Percentiles rank a stretch among this genome's conserved stretches.
Evolutionary conservation across 2,329 filamentous ascomycete species (phyloP).

Genomic region (Penicillium sp.): DNA sequence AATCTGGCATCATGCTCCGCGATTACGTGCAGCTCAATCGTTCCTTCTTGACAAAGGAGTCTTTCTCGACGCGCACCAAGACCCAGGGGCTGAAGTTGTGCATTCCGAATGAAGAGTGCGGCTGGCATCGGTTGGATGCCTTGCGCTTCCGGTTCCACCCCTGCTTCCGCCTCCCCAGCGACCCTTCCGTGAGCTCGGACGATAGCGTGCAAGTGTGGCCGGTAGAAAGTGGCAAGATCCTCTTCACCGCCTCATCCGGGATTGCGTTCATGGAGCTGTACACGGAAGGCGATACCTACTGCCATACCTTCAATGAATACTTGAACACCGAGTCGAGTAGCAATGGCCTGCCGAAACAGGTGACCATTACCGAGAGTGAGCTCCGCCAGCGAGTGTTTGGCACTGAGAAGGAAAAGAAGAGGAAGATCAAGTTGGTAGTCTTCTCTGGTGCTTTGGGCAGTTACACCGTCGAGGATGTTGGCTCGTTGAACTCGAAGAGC

Average conservation of each 20-base stretch:
- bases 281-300: slow-evolving; percentile 74
- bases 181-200: slow-evolving; percentile 63
- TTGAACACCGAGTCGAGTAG: slow-evolving; percentile 58
- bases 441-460: slow-evolving; percentile 73
- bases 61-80: slow-evolving; percentile 82
- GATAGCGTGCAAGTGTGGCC: slow-evolving; percentile 82
- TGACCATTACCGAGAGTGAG: slow-evolving; percentile 71
- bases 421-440: slow-evolving; percentile 65
- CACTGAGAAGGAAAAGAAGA: slow-evolving; percentile 63
- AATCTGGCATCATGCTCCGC: slow-evolving; percentile 84
- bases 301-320: slow-evolving; percentile 79
- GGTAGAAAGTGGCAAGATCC: slow-evolving; percentile 70
- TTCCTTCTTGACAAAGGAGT: slow-evolving; percentile 75
- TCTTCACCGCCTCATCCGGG: slow-evolving; percentile 76
- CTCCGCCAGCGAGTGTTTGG: slow-evolving; percentile 69
- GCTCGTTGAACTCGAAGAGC: slow-evolving; percentile 66
- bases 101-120: slow-evolving; percentile 75
- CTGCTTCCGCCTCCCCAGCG: slow-evolving; percentile 79
- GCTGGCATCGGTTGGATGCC: slow-evolving; percentile 85
- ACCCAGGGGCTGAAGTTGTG: slow-evolving; percentile 73
- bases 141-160: slow-evolving; percentile 88
- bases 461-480: slow-evolving; percentile 74
- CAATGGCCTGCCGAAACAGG: slow-evolving; percentile 63
- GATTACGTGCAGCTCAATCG: slow-evolving; percentile 84
- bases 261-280: slow-evolving; percentile 83